phyloP scores from a whole-genome alignment of 306 rosid species.

The Malus domestica region ASM211411v1 NC_041793.1:34186001-34186500 shows the following conservation, averaged over 20 bases:
- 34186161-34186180: constrained; percentile 39
- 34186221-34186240: constrained; percentile 91
- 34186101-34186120: not conserved
- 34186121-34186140: not conserved
- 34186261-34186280: constrained; percentile 2
- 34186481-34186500: not conserved
- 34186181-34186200: constrained; percentile 98
- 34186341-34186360: constrained; percentile 79
- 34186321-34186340: constrained; percentile 3
- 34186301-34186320: not conserved
- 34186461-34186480: not conserved
- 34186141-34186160: not conserved
- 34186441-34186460: constrained; percentile 94
- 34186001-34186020: not conserved
- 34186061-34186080: constrained; percentile 99
- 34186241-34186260: constrained; percentile 36
- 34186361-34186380: constrained; percentile 97
- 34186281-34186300: not conserved
- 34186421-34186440: constrained; percentile 71
- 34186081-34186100: not conserved
- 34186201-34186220: constrained; percentile 96
- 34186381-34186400: constrained; percentile 95
- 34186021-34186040: constrained; percentile 95
- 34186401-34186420: constrained; percentile 67
- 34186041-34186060: constrained; percentile 96